phyloP scores from a whole-genome alignment of 2,329 filamentous ascomycete species.

The Cercospora janseana region DNA sequence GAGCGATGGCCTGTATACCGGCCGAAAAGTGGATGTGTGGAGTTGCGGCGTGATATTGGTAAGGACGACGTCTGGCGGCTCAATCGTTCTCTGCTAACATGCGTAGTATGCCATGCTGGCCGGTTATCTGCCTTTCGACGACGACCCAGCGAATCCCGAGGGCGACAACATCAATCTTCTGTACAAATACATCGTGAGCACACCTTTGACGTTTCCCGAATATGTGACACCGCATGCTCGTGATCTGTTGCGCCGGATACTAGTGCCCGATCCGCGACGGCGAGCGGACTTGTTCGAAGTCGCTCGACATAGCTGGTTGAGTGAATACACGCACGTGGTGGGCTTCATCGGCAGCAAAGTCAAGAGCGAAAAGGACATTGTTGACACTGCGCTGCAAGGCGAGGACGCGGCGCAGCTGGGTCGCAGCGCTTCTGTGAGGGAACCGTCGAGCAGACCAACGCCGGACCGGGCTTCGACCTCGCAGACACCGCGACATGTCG shows the following conservation, averaged over 20 bases:
- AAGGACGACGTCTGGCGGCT: constrained; percentile 43
- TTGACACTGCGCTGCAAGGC: constrained; percentile 66
- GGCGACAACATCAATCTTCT: constrained; percentile 98
- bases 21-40: constrained; percentile 97
- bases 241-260: constrained; percentile 85
- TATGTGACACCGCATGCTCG: constrained; percentile 96
- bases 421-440: constrained; percentile 90
- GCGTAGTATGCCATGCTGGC: constrained; percentile 94
- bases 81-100: constrained; percentile 12
- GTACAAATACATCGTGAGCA: constrained; percentile 99
- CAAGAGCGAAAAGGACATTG: constrained; percentile 80
- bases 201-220: constrained; percentile 94
- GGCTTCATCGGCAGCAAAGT: constrained; percentile 96
- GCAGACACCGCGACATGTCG: constrained; percentile 23
- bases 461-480: constrained; percentile 20
- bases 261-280: constrained; percentile 92
- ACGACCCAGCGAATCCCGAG: constrained; percentile 96
- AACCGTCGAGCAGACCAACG: constrained; percentile 60
- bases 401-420: constrained; percentile 62
- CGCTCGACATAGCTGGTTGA: constrained; percentile 95
- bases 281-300: constrained; percentile 96
- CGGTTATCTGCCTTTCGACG: constrained; percentile 94
- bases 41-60: constrained; percentile 98
- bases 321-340: constrained; percentile 94
- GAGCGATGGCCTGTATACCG: constrained; percentile 94